phyloP scores from a whole-genome alignment of 441 rosid genomes.

The Pelargonium citronellum region DNA sequence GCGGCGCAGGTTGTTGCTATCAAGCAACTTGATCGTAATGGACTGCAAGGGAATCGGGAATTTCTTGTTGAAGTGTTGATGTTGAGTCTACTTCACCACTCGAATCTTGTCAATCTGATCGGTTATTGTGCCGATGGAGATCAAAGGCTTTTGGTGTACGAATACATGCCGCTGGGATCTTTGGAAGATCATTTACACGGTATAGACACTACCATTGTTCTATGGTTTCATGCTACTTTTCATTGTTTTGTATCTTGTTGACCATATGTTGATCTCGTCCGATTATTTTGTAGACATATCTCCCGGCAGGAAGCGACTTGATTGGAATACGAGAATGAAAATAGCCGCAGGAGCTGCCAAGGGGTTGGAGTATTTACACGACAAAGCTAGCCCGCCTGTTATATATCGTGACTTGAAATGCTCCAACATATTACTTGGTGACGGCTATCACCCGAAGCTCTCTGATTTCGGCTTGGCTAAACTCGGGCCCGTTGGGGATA shows the following conservation, averaged over 20 bases:
- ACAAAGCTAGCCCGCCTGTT: constrained; percentile 83
- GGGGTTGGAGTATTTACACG: constrained; percentile 83
- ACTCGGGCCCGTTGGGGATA: constrained; percentile 93
- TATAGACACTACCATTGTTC: constrained; percentile 17
- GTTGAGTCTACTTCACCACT: constrained; percentile 53
- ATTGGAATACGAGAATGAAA: constrained; percentile 92
- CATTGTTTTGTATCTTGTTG: too few species aligned
- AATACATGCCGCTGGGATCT: constrained; percentile 34
- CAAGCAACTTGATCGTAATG: constrained; percentile 72
- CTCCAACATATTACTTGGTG: constrained; percentile 82
- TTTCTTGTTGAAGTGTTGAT: constrained; percentile 54
- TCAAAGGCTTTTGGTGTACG: constrained; percentile 82
- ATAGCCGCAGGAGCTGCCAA: constrained; percentile 96
- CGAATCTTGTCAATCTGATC: constrained; percentile 56
- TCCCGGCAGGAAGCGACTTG: constrained; percentile 59
- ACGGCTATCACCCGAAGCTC: constrained; percentile 73
- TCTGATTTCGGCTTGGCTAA: constrained; percentile 97
- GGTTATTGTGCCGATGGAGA: constrained; percentile 96
- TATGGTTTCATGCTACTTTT: not conserved
- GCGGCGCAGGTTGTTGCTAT: constrained; percentile 65
- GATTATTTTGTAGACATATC: constrained; percentile 51
- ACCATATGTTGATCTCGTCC: not conserved
- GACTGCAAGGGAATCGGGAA: constrained; percentile 58
- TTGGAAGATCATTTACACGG: constrained; percentile 36
- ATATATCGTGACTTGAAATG: constrained; percentile 89